Evolutionary conservation across 345 rosid genomes (phyloP).

Genomic region (Euclidium syriacum): DNA sequence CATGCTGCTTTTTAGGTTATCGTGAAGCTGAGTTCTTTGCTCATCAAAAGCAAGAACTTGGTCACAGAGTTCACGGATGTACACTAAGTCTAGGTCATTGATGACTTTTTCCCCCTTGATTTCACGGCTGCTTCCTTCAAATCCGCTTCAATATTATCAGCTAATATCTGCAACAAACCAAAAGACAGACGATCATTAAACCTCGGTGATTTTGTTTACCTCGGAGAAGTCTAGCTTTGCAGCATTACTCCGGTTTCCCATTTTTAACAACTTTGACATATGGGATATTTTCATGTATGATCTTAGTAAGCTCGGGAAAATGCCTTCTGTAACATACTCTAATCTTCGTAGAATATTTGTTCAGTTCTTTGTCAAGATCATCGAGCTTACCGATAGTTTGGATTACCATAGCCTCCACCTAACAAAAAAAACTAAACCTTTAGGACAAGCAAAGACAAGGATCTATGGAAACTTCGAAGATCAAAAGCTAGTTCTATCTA

Average conservation of each 20-base stretch:
- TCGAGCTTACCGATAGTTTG: constrained; percentile 85
- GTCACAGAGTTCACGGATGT: constrained; percentile 64
- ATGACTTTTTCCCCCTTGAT: constrained; percentile 85
- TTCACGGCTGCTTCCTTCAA: constrained; percentile 71
- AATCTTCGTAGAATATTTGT: constrained; percentile 76
- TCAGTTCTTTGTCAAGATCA: constrained; percentile 83
- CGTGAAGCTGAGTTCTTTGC: constrained; percentile 76
- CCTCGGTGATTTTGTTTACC: too few species aligned
- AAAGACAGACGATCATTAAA: not conserved
- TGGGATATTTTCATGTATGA: constrained; percentile 60
- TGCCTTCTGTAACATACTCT: constrained; percentile 94
- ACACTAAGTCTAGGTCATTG: constrained; percentile 64
- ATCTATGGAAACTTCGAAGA: too few species aligned
- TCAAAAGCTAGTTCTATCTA: not conserved
- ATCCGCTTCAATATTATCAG: constrained; percentile 55
- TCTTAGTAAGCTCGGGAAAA: constrained; percentile 86
- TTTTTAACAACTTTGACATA: constrained; percentile 73
- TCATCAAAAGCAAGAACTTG: constrained; percentile 66
- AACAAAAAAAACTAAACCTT: not conserved
- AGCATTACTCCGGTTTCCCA: constrained; percentile 69
- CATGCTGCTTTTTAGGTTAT: constrained; percentile 72
- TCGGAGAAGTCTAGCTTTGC: constrained; percentile 74
- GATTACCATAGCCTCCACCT: constrained; percentile 89
- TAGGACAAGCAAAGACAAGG: not conserved
- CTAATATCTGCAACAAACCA: constrained; percentile 34